Conservation (phyloP, 495 filamentous ascomycete species). For the Jackrogersella minutella region DNA sequence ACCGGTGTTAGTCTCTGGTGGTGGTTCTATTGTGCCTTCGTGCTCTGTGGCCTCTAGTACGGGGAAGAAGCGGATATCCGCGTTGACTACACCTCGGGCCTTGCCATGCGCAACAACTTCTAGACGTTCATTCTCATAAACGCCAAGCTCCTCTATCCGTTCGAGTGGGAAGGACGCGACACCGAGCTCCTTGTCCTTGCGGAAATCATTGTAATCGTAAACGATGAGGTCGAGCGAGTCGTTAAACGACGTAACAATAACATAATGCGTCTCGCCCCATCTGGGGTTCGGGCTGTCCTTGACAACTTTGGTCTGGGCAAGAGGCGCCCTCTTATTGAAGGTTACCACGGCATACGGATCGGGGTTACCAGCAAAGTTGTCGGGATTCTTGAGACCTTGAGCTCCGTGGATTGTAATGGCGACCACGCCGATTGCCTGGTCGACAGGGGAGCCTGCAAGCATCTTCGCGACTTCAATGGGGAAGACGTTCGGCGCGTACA, state of each 20-base stretch:
- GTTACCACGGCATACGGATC: conserved; percentile 93
- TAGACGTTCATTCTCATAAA: conserved; percentile 83
- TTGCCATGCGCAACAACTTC: conserved; percentile 88
- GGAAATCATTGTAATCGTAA: conserved; percentile 93
- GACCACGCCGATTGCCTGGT: conserved; percentile 94
- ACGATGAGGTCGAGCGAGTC: conserved; percentile 83
- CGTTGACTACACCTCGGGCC: conserved; percentile 76
- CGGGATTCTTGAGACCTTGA: conserved; percentile 89
- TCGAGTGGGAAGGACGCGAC: conserved; percentile 84
- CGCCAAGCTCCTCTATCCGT: conserved; percentile 73
- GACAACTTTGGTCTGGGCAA: conserved; percentile 89
- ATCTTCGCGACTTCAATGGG: conserved; percentile 99
- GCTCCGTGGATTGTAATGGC: conserved; percentile 91
- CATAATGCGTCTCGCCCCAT: conserved; percentile 96
- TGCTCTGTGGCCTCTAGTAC: conserved; percentile 76
- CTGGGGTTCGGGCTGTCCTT: conserved; percentile 84
- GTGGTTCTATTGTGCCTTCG: conserved; percentile 78
- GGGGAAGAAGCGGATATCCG: conserved; percentile 94
- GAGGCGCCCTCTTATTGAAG: conserved; percentile 77
- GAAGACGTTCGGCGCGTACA: conserved; percentile 97
- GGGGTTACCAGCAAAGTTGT: conserved; percentile 90
- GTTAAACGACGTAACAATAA: conserved; percentile 88
- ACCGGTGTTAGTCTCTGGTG: conserved; percentile 90
- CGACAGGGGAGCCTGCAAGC: conserved; percentile 92
- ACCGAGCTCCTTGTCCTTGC: conserved; percentile 96